These are phyloP conservation scores for Cyberlindnera euphorbiiphila DNA, from an alignment of 805 yeast genomes.

Conservation along the genomic window DNA sequence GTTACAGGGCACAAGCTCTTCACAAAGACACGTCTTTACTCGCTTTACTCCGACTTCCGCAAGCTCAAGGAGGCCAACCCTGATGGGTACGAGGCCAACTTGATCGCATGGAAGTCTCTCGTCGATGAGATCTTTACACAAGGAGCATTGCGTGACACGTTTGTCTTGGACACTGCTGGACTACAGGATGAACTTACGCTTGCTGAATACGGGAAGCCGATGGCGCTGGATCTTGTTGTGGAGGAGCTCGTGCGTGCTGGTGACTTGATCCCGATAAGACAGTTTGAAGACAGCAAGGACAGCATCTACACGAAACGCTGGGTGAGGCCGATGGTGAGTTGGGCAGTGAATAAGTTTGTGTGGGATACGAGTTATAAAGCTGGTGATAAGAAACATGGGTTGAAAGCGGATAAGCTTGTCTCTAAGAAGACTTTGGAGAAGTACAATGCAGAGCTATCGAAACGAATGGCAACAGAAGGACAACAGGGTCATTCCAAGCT, in stretches of 20 bases:
- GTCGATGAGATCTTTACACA: slow-evolving; percentile 20
- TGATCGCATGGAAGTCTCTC: slow-evolving; percentile 35
- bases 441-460: slow-evolving; percentile 11
- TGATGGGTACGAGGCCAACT: slow-evolving; percentile 40
- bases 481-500: slow-evolving; percentile 8
- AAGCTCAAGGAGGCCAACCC: slow-evolving; percentile 34
- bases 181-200: slow-evolving; percentile 27
- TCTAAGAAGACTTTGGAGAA: slow-evolving; percentile 19
- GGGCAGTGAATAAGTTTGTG: slow-evolving; percentile 24
- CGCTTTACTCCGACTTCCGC: slow-evolving; percentile 38
- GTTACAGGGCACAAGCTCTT: slow-evolving; percentile 23
- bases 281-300: slow-evolving; percentile 20
- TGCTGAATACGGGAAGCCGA: slow-evolving; percentile 33
- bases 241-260: slow-evolving; percentile 30
- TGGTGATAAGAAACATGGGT: slow-evolving; percentile 15
- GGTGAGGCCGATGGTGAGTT: slow-evolving; percentile 23
- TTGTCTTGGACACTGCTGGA: slow-evolving; percentile 27
- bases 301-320: slow-evolving; percentile 23
- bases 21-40: slow-evolving; percentile 34
- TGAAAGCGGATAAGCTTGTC: slow-evolving; percentile 21
- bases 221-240: slow-evolving; percentile 33
- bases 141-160: slow-evolving; percentile 9
- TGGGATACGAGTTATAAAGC: slow-evolving; percentile 24
- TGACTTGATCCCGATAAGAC: slow-evolving; percentile 27
- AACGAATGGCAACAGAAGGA: slow-evolving; percentile 3